These are phyloP conservation scores for Trichoderma oligosporum DNA, from an alignment of 2,329 filamentous ascomycete genomes.

Conservation along the genomic window DNA sequence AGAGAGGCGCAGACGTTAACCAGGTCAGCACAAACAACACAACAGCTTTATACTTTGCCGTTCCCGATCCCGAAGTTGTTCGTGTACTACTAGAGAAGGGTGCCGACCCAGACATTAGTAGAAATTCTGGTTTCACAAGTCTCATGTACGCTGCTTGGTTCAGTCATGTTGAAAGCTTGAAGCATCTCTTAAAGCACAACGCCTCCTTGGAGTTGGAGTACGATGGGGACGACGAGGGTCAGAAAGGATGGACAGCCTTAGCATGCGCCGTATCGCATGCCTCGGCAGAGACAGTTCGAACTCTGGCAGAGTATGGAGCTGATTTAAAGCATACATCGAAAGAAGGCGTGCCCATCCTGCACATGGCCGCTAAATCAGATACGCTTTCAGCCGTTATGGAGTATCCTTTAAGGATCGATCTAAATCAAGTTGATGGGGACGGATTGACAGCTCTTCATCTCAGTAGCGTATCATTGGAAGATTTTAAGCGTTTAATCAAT, in stretches of 20 bases:
- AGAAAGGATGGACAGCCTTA: slow-evolving; percentile 16
- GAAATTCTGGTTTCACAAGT: slow-evolving; percentile 8
- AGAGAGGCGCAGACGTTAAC: slow-evolving; percentile 23
- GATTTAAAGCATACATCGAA: not conserved
- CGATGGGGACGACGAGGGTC: slow-evolving; percentile 1
- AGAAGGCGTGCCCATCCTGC: slow-evolving; percentile 3
- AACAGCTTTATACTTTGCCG: slow-evolving; percentile 13
- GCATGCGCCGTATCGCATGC: not conserved
- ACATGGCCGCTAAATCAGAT: not conserved
- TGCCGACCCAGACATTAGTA: slow-evolving; percentile 9
- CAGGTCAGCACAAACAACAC: not conserved
- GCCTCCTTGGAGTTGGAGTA: slow-evolving; percentile 12
- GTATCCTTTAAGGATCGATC: slow-evolving; percentile 16
- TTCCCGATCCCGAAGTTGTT: not conserved
- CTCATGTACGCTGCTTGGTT: slow-evolving; percentile 19
- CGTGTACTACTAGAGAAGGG: slow-evolving; percentile 18
- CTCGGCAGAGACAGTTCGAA: not conserved
- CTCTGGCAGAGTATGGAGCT: slow-evolving; percentile 17
- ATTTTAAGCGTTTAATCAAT: slow-evolving; percentile 17
- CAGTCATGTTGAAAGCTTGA: not conserved
- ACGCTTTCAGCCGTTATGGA: slow-evolving; percentile 7
- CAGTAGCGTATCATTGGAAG: not conserved
- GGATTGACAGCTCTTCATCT: slow-evolving; percentile 8
- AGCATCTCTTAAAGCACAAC: slow-evolving; percentile 11
- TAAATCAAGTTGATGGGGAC: slow-evolving; percentile 1